Evolutionary conservation across 2,329 filamentous ascomycete species (phyloP).

Genomic region (Cytospora schulzeri): DNA sequence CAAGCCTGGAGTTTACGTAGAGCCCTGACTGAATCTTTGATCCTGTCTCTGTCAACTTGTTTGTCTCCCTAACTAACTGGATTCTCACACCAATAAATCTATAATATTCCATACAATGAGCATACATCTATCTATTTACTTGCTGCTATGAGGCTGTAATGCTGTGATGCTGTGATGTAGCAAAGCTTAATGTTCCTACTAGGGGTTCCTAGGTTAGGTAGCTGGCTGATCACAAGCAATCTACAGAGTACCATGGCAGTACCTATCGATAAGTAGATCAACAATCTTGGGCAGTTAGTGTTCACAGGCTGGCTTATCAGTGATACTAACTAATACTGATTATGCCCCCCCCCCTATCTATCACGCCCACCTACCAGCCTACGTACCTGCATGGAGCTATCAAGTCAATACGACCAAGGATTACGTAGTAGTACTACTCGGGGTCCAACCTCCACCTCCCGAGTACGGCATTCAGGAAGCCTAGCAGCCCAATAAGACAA

Average conservation of each 20-base stretch:
- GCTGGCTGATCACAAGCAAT: too few species aligned
- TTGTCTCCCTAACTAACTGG: too few species aligned
- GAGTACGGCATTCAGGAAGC: neutral
- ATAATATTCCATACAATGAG: too few species aligned
- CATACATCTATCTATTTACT: neutral
- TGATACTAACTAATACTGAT: slow-evolving; percentile 18
- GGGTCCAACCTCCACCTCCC: neutral
- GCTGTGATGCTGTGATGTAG: neutral
- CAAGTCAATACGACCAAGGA: slow-evolving; percentile 9
- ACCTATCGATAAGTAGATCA: neutral
- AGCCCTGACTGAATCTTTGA: too few species aligned
- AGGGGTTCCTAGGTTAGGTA: too few species aligned
- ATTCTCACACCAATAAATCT: too few species aligned
- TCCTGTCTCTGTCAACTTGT: neutral
- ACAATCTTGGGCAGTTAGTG: neutral
- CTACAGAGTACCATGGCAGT: too few species aligned
- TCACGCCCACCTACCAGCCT: slow-evolving; percentile 1
- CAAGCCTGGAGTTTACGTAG: neutral
- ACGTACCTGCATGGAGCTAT: slow-evolving; percentile 16
- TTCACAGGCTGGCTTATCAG: neutral
- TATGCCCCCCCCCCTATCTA: slow-evolving; percentile 8
- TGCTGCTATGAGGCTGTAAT: too few species aligned
- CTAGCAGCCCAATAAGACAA: slow-evolving; percentile 5
- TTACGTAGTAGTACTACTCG: slow-evolving; percentile 8
- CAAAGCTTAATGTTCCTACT: too few species aligned